Evolutionary conservation across 257 asterid species (phyloP).

Genomic region (Solanum sejunctum): DNA sequence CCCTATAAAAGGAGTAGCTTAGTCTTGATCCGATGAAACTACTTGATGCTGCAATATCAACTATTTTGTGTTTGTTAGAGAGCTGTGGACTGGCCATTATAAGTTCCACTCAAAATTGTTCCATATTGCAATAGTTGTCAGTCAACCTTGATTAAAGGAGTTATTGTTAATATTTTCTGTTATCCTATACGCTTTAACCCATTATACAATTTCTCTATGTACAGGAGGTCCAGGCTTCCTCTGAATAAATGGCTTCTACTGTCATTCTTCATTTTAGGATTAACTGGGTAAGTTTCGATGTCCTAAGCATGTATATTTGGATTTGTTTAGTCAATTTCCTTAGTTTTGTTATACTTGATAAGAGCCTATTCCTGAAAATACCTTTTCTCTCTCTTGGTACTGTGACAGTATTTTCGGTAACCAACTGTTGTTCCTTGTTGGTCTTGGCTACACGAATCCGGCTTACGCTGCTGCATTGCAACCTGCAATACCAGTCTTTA

Average conservation of each 20-base stretch:
- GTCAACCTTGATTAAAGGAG: background rate
- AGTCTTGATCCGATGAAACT: background rate
- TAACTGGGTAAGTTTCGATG: slow-evolving; percentile 63
- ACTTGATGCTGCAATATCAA: background rate
- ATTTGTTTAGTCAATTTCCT: background rate
- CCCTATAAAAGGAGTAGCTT: background rate
- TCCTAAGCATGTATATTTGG: background rate
- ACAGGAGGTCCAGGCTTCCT: slow-evolving; percentile 71
- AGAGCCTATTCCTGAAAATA: background rate
- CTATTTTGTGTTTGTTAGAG: background rate
- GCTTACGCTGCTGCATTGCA: slow-evolving; percentile 94
- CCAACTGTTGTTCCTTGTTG: slow-evolving; percentile 88
- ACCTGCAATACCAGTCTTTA: slow-evolving; percentile 94
- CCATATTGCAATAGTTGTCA: background rate
- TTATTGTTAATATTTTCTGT: background rate
- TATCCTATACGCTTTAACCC: background rate
- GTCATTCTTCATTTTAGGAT: slow-evolving; percentile 88
- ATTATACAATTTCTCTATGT: background rate
- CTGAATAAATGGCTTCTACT: slow-evolving; percentile 42
- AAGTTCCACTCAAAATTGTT: background rate
- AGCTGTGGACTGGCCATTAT: background rate
- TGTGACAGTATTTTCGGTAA: slow-evolving; percentile 74
- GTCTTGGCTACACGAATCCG: slow-evolving; percentile 96
- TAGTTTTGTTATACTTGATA: background rate
- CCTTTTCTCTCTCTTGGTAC: background rate